These are phyloP conservation scores for Sarocladium brachiariae DNA, from an alignment of 2,329 filamentous ascomycete genomes.

Conservation along the genomic window DNA sequence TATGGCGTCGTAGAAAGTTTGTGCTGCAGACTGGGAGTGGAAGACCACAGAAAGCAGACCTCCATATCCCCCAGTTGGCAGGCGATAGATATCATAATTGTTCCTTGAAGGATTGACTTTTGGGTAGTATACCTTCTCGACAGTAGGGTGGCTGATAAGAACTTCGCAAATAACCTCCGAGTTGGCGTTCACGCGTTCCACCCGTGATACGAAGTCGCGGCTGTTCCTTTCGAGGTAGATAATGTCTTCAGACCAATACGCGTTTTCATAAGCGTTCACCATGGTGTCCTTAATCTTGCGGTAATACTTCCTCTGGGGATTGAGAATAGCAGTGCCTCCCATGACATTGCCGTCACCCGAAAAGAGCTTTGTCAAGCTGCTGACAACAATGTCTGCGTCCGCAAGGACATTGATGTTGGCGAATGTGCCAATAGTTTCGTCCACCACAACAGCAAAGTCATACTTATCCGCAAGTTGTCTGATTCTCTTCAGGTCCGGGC, in stretches of 20 bases:
- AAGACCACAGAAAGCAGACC: constrained; percentile 84
- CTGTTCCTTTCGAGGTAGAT: constrained; percentile 96
- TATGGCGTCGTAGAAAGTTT: constrained; percentile 77
- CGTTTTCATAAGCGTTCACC: constrained; percentile 68
- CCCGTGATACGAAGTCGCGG: constrained; percentile 77
- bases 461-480: constrained; percentile 71
- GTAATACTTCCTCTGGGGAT: constrained; percentile 66
- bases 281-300: constrained; percentile 58
- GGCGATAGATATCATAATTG: constrained; percentile 73
- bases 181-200: constrained; percentile 78
- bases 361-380: constrained; percentile 94
- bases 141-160: constrained; percentile 50
- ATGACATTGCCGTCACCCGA: constrained; percentile 97
- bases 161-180: constrained; percentile 76
- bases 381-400: constrained; percentile 85
- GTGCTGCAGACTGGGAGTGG: constrained; percentile 59
- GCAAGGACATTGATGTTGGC: constrained; percentile 91
- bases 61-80: constrained; percentile 75
- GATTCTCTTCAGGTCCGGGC: constrained; percentile 79
- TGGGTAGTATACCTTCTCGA: constrained; percentile 82
- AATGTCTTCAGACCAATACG: constrained; percentile 88
- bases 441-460: constrained; percentile 83
- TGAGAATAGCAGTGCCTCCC: constrained; percentile 70
- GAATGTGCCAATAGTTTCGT: constrained; percentile 96
- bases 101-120: constrained; percentile 63